A percentile compares a stretch with the other conserved stretches of the same genome.
These are phyloP conservation scores for Gynochthodes officinalis DNA, from an alignment of 257 asterid species.

Conservation along the genomic window DNA sequence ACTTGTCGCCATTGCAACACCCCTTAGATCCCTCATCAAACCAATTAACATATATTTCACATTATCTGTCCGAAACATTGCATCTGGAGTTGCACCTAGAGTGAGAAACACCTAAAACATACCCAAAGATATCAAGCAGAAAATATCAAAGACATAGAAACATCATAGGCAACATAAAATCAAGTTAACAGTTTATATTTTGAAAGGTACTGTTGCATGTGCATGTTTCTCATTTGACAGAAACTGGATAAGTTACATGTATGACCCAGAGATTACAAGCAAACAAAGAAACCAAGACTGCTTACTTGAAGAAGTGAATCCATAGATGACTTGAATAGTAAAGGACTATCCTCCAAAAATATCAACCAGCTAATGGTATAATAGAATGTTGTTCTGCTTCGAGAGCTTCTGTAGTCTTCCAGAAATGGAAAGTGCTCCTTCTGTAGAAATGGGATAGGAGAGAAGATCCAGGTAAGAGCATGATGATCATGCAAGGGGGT, in stretches of 20 bases:
- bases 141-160: background rate
- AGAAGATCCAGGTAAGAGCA: background rate
- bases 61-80: slow-evolving; percentile 74
- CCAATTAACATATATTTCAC: slow-evolving; percentile 90
- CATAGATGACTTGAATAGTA: slow-evolving; percentile 89
- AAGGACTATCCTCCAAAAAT: slow-evolving; percentile 80
- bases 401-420: slow-evolving; percentile 77
- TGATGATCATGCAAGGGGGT: background rate
- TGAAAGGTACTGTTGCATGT: background rate
- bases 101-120: slow-evolving; percentile 60
- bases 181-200: background rate
- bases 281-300: slow-evolving; percentile 1
- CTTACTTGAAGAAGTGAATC: slow-evolving; percentile 80
- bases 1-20: slow-evolving; percentile 91
- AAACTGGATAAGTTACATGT: background rate
- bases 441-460: slow-evolving; percentile 40
- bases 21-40: slow-evolving; percentile 97
- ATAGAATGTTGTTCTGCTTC: slow-evolving; percentile 90
- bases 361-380: slow-evolving; percentile 87
- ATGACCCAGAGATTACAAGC: background rate
- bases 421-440: slow-evolving; percentile 93
- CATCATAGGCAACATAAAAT: background rate
- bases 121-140: slow-evolving; percentile 20
- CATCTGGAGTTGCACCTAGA: slow-evolving; percentile 75
- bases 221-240: background rate